Percentiles rank a stretch among this genome's conserved stretches.
These are phyloP conservation scores for Brasenia schreberi DNA, from an alignment of 164 flowering plant species.

Conservation along the genomic window DNA sequence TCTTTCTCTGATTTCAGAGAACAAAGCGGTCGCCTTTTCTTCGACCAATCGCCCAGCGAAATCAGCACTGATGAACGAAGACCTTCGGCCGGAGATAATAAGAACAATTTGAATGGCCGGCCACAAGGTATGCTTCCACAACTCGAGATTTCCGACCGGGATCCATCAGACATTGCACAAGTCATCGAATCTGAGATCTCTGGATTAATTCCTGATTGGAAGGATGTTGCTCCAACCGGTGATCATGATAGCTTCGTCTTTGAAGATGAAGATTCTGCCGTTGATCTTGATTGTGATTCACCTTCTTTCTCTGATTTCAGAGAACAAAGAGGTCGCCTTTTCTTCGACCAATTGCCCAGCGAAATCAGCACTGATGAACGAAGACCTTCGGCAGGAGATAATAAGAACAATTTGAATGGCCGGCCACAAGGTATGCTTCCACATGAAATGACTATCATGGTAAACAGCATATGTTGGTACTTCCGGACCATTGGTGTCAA, in stretches of 20 bases:
- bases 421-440: background rate
- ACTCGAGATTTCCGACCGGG: conserved; percentile 54
- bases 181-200: conserved; percentile 65
- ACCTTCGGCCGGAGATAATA: background rate
- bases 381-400: background rate
- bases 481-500: no score
- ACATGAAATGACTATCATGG: no score
- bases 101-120: background rate
- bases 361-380: background rate
- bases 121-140: conserved; percentile 12
- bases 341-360: background rate
- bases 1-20: background rate
- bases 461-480: no score
- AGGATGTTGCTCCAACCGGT: conserved; percentile 4
- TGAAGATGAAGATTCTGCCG: conserved; percentile 20
- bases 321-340: background rate
- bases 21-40: background rate
- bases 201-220: conserved; percentile 43
- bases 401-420: background rate
- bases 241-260: conserved; percentile 23
- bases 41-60: background rate
- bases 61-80: no score
- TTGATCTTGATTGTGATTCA: background rate
- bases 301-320: background rate
- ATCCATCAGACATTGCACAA: conserved; percentile 55